Evolutionary conservation across 1,284 basidiomycete genomes (phyloP).

Genomic region (Cystobasidium slooffiae): DNA sequence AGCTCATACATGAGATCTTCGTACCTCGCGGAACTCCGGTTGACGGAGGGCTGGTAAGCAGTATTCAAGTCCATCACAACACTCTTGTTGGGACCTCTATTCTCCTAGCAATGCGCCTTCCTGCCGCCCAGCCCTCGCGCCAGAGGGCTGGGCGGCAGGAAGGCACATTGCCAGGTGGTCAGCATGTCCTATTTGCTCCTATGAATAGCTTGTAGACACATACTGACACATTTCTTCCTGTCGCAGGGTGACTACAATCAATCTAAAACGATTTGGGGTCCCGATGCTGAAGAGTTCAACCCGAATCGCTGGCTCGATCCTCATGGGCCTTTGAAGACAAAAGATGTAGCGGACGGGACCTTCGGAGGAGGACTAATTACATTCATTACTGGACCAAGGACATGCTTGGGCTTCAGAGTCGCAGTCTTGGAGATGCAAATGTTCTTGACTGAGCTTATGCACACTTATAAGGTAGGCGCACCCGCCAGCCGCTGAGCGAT

Average conservation of each 20-base stretch:
- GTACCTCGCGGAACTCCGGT: slow-evolving; percentile 65
- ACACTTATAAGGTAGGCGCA: slow-evolving; percentile 1
- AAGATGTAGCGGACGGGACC: slow-evolving; percentile 12
- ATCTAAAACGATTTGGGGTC: slow-evolving; percentile 67
- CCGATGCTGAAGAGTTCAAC: slow-evolving; percentile 69
- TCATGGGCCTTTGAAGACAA: slow-evolving; percentile 8
- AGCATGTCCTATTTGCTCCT: too few relatives aligned
- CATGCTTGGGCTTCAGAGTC: slow-evolving; percentile 14
- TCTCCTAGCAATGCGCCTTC: too few relatives aligned
- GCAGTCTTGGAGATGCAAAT: slow-evolving; percentile 26
- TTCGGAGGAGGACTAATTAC: slow-evolving; percentile 22
- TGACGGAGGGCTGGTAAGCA: slow-evolving; percentile 69
- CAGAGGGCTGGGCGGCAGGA: too few relatives aligned
- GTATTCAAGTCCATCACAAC: slow-evolving; percentile 48
- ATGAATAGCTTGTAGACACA: background rate
- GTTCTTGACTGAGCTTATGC: slow-evolving; percentile 17
- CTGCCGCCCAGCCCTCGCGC: too few relatives aligned
- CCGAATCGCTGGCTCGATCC: slow-evolving; percentile 57
- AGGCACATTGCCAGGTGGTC: too few relatives aligned
- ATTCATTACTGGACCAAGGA: slow-evolving; percentile 22
- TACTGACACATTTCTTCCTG: background rate
- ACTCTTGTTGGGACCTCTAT: too few relatives aligned
- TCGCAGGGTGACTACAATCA: slow-evolving; percentile 47
- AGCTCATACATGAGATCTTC: slow-evolving; percentile 56
- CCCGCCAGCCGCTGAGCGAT: background rate